A percentile compares a stretch with the other conserved stretches of the same genome.
Conservation (phyloP, 805 yeast genomes). For the Brettanomyces nanus region DNA sequence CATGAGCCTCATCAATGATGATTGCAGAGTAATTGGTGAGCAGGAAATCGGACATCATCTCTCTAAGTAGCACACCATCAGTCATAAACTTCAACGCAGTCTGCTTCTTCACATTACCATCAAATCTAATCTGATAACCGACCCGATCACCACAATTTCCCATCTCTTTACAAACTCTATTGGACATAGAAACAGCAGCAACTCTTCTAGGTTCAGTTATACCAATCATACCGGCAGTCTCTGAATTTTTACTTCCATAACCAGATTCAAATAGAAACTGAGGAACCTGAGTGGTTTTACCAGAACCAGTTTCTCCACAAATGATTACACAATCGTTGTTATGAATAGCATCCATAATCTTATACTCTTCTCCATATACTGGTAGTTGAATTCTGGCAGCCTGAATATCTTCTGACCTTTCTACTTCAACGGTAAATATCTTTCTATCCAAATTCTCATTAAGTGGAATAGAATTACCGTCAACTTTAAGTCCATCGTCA, state of each 20-base stretch:
- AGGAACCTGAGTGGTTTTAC: conserved; percentile 97
- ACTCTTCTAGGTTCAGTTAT: conserved; percentile 94
- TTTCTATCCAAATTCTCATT: conserved; percentile 46
- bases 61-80: conserved; percentile 88
- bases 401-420: conserved; percentile 61
- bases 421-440: conserved; percentile 60
- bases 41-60: conserved; percentile 82
- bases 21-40: conserved; percentile 77
- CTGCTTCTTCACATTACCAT: conserved; percentile 50
- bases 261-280: conserved; percentile 93
- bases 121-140: conserved; percentile 79
- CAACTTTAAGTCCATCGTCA: conserved; percentile 59
- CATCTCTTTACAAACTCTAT: conserved; percentile 66
- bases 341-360: conserved; percentile 90
- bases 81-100: conserved; percentile 87
- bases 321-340: conserved; percentile 85
- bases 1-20: conserved; percentile 96
- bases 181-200: conserved; percentile 88
- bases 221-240: conserved; percentile 90
- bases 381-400: conserved; percentile 66
- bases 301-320: conserved; percentile 98
- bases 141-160: conserved; percentile 66
- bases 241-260: conserved; percentile 54
- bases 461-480: conserved; percentile 49
- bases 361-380: conserved; percentile 83